These are phyloP conservation scores for Sophora flavescens DNA, from an alignment of 306 rosid genomes.

Conservation along the genomic window DNA sequence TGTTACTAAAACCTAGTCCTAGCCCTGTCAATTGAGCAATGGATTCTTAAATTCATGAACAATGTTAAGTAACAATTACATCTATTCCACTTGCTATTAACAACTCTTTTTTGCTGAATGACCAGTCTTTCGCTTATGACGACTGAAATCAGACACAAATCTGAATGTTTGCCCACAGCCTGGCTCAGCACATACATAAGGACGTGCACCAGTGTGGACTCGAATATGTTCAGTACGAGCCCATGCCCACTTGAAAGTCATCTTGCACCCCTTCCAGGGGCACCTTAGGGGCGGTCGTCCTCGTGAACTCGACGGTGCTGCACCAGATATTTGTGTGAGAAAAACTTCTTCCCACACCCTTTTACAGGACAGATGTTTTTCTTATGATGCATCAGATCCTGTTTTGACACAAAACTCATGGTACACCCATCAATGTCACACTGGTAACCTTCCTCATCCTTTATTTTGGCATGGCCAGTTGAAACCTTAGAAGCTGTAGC, in stretches of 20 bases:
- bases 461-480: conserved; percentile 53
- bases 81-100: conserved; percentile 49
- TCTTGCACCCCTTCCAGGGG: conserved; percentile 99
- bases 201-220: conserved; percentile 97
- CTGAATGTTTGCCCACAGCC: conserved; percentile 96
- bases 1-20: conserved; percentile 72
- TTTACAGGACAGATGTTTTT: conserved; percentile 89
- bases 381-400: conserved; percentile 83
- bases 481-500: conserved; percentile 61
- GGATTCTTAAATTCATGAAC: conserved; percentile 52
- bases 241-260: conserved; percentile 99
- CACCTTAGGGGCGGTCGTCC: conserved; percentile 96
- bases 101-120: conserved; percentile 81
- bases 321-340: conserved; percentile 98
- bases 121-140: conserved; percentile 98
- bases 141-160: conserved; percentile 97
- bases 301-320: conserved; percentile 95
- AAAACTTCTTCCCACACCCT: conserved; percentile 97
- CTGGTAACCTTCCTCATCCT: conserved; percentile 70
- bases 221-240: conserved; percentile 98
- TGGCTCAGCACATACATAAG: conserved; percentile 86
- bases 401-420: conserved; percentile 82
- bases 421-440: conserved; percentile 95
- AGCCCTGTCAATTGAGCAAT: conserved; percentile 71
- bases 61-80: conserved; percentile 61